Conservation (phyloP, 2,329 filamentous ascomycete species). For the Verticillium nubilum region DNA sequence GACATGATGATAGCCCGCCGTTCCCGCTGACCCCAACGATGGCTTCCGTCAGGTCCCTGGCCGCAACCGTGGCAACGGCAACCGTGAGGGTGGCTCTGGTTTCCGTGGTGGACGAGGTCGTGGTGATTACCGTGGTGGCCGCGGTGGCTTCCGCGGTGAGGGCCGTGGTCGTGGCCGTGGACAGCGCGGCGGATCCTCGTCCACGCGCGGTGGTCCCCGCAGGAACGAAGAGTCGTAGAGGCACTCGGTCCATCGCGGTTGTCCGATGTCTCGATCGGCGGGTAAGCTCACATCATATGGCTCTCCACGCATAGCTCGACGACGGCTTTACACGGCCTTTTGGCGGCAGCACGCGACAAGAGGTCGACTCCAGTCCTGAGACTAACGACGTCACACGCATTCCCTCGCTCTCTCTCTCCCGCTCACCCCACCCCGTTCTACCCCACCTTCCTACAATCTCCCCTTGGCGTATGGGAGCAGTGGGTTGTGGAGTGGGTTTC, state of each 20-base stretch:
- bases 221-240: slow-evolving; percentile 34
- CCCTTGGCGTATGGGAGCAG: not conserved
- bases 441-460: not conserved
- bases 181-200: slow-evolving; percentile 24
- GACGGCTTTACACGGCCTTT: slow-evolving; percentile 34
- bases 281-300: slow-evolving; percentile 16
- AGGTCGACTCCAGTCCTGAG: not conserved
- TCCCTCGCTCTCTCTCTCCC: not conserved
- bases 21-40: slow-evolving; percentile 44
- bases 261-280: not conserved
- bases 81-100: slow-evolving; percentile 40
- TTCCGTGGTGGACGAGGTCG: slow-evolving; percentile 37
- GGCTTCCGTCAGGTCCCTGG: slow-evolving; percentile 68
- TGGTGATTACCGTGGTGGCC: slow-evolving; percentile 41
- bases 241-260: not conserved
- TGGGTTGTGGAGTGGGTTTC: not conserved
- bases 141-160: slow-evolving; percentile 42
- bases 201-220: slow-evolving; percentile 26
- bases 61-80: slow-evolving; percentile 51
- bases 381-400: not conserved
- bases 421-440: not conserved
- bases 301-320: slow-evolving; percentile 22
- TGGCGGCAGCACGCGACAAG: slow-evolving; percentile 24
- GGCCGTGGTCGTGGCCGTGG: slow-evolving; percentile 35
- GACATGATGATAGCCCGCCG: slow-evolving; percentile 22